phyloP scores from a whole-genome alignment of 805 yeast species.

The Helenozyma baotianmanensis region DNA sequence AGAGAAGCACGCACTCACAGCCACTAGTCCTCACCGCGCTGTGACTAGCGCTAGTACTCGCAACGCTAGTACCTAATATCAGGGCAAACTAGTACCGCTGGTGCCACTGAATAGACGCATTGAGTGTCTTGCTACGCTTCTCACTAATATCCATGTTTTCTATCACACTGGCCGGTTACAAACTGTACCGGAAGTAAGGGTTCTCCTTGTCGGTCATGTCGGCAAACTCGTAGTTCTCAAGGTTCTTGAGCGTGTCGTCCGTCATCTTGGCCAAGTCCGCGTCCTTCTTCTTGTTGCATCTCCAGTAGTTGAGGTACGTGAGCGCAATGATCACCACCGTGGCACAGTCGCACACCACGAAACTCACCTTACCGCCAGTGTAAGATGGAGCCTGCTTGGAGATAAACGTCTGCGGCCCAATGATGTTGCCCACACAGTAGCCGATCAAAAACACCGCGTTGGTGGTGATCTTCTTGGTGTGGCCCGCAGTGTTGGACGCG shows the following conservation, averaged over 20 bases:
- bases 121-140: too few relatives aligned
- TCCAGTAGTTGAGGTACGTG: constrained; percentile 10
- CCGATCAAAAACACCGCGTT: constrained; percentile 33
- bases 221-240: constrained; percentile 37
- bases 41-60: too few relatives aligned
- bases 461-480: constrained; percentile 28
- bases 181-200: constrained; percentile 32
- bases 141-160: too few relatives aligned
- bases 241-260: constrained; percentile 5
- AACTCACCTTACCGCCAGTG: constrained; percentile 36
- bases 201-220: constrained; percentile 45
- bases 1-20: too few relatives aligned
- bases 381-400: constrained; percentile 42
- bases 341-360: constrained; percentile 24
- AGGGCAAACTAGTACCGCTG: too few relatives aligned
- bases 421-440: constrained; percentile 25
- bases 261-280: constrained; percentile 7
- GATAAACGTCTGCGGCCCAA: constrained; percentile 20
- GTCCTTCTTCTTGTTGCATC: constrained; percentile 10
- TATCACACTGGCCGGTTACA: too few relatives aligned
- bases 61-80: too few relatives aligned
- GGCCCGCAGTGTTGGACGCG: constrained; percentile 27
- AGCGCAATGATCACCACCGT: constrained; percentile 20
- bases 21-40: too few relatives aligned
- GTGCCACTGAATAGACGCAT: too few relatives aligned